Evolutionary conservation across 192 early-diverging fungal genomes (phyloP).

Genomic region (Coemansia sp.): DNA sequence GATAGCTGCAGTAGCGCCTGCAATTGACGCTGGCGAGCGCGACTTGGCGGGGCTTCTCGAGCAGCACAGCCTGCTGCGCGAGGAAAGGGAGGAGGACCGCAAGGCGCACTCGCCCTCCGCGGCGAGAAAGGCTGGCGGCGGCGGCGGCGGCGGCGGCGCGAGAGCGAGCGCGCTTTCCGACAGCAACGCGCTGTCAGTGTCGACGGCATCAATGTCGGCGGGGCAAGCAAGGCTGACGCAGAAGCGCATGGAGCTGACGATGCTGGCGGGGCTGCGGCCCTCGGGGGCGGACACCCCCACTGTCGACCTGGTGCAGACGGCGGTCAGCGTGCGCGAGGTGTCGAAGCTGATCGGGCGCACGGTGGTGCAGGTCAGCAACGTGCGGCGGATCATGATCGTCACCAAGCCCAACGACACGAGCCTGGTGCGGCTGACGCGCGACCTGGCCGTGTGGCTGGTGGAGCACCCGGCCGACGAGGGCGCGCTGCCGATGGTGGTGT

Average conservation of each 20-base stretch:
- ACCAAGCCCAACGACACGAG: constrained; percentile 72
- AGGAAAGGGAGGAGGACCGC: no score
- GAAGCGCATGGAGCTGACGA: constrained; percentile 40
- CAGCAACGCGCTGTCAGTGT: background rate
- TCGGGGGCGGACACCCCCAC: constrained; percentile 52
- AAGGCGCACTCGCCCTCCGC: background rate
- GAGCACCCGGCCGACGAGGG: constrained; percentile 20
- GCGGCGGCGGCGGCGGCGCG: no score
- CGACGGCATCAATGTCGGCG: constrained; percentile 2
- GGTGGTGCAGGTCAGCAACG: constrained; percentile 51
- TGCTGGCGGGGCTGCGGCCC: constrained; percentile 32
- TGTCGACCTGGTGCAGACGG: constrained; percentile 64
- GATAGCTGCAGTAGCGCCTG: background rate
- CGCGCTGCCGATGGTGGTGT: constrained; percentile 41
- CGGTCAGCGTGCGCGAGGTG: constrained; percentile 69
- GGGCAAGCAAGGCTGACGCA: constrained; percentile 22
- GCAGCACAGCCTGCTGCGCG: background rate
- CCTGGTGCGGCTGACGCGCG: constrained; percentile 67
- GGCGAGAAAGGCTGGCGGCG: background rate
- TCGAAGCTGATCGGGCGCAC: constrained; percentile 70
- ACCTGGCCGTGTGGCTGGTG: constrained; percentile 70
- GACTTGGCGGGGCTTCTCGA: constrained; percentile 11
- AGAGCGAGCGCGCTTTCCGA: background rate
- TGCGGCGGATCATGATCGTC: constrained; percentile 69
- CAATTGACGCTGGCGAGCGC: background rate